phyloP scores from a whole-genome alignment of 2,329 filamentous ascomycete genomes.

The Phaeoacremonium minimum region DNA sequence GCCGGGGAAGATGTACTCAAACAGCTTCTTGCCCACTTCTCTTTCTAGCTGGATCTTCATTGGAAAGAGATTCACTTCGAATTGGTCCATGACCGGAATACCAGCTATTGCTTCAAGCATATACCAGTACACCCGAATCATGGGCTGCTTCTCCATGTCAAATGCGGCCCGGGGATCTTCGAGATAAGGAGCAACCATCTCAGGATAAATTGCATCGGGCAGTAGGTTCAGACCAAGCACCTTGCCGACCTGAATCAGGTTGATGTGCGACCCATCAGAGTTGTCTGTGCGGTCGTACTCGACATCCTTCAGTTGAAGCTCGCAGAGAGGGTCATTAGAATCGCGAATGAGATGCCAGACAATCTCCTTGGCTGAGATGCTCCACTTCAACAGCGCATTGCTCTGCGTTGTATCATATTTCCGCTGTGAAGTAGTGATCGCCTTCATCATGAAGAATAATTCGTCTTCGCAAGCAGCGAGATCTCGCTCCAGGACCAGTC shows the following conservation, averaged over 20 bases:
- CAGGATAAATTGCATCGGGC: conserved; percentile 85
- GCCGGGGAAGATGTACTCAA: conserved; percentile 96
- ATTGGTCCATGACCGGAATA: conserved; percentile 94
- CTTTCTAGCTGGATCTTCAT: conserved; percentile 91
- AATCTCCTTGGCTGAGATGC: conserved; percentile 89
- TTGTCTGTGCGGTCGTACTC: conserved; percentile 96
- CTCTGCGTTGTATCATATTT: conserved; percentile 74
- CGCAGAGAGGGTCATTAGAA: conserved; percentile 80
- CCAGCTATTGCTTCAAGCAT: conserved; percentile 98
- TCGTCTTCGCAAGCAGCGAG: conserved; percentile 90
- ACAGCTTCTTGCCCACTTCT: conserved; percentile 86
- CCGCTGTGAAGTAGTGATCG: conserved; percentile 92
- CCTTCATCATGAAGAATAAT: conserved; percentile 99
- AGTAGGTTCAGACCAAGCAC: conserved; percentile 88
- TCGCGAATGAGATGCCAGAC: conserved; percentile 95
- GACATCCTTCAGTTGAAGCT: conserved; percentile 87
- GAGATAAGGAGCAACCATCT: conserved; percentile 89
- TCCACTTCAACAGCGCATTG: conserved; percentile 82
- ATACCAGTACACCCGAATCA: conserved; percentile 94
- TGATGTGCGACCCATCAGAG: conserved; percentile 93
- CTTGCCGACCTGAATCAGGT: conserved; percentile 81
- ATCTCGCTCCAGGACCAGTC: conserved; percentile 83
- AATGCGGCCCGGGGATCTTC: conserved; percentile 52
- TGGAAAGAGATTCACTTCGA: conserved; percentile 90
- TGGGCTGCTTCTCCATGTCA: conserved; percentile 64